phyloP scores from a whole-genome alignment of 2,329 filamentous ascomycete genomes.

The Metarhizium humberi region DNA sequence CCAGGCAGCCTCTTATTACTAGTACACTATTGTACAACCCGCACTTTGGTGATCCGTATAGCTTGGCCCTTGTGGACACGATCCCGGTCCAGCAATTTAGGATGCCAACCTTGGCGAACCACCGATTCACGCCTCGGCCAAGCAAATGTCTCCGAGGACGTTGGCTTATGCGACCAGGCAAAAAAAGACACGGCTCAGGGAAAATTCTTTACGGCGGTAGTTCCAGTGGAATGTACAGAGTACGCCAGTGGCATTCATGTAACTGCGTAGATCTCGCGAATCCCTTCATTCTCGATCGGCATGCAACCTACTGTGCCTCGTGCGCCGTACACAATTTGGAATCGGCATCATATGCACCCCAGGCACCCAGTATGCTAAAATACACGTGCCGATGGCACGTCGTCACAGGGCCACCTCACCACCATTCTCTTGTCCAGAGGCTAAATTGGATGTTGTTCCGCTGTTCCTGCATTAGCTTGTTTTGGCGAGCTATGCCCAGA shows the following conservation, averaged over 20 bases:
- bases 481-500: conserved; percentile 3
- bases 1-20: no score
- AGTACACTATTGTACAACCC: no score
- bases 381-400: background rate
- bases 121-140: no score
- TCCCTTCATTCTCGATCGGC: background rate
- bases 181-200: background rate
- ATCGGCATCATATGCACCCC: background rate
- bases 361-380: background rate
- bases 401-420: background rate
- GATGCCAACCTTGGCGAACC: background rate
- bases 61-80: background rate
- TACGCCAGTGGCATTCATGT: no score
- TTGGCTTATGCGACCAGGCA: background rate
- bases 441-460: conserved; percentile 15
- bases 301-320: background rate
- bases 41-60: background rate
- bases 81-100: background rate
- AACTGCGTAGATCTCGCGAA: no score
- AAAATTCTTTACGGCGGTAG: background rate
- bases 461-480: conserved; percentile 22
- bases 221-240: background rate
- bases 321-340: background rate
- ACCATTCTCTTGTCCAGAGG: conserved; percentile 11
- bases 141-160: no score